A percentile compares a stretch with the other conserved stretches of the same genome.
These are phyloP conservation scores for grape (Vitis vinifera) DNA, from an alignment of 164 flowering plant genomes.

Conservation along the genomic window DNA sequence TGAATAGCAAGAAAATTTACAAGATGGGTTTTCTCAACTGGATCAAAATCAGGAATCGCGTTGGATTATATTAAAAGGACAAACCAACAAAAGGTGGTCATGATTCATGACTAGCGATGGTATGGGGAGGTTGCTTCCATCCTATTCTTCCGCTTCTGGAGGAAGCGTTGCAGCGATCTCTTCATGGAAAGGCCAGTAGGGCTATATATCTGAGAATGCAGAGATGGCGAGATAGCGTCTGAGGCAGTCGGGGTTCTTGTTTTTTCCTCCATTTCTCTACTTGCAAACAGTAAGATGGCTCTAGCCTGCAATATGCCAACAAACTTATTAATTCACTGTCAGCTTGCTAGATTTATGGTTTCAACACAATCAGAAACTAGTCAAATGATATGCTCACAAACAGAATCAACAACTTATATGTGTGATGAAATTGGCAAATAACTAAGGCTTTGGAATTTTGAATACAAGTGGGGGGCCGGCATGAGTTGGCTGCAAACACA, in stretches of 20 bases:
- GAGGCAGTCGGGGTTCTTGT: slow-evolving; percentile 5
- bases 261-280: slow-evolving; percentile 33
- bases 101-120: slow-evolving; percentile 6
- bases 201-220: slow-evolving; percentile 10
- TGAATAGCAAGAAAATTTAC: too few species aligned
- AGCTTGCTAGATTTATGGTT: too few species aligned
- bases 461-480: too few species aligned
- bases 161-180: slow-evolving; percentile 55
- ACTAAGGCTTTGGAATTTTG: too few species aligned
- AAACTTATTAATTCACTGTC: background rate
- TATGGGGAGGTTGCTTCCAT: slow-evolving; percentile 41
- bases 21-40: too few species aligned
- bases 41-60: too few species aligned
- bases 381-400: too few species aligned
- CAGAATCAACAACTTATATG: background rate
- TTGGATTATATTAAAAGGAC: too few species aligned
- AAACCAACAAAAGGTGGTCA: background rate
- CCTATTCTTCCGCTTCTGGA: slow-evolving; percentile 51
- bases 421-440: too few species aligned
- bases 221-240: slow-evolving; percentile 10
- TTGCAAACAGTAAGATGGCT: slow-evolving; percentile 42
- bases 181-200: slow-evolving; percentile 45
- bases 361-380: too few species aligned
- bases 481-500: too few species aligned
- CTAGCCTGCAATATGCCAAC: slow-evolving; percentile 41